phyloP scores from a whole-genome alignment of 495 filamentous ascomycete species.

The Bryoglossum gracile region DNA sequence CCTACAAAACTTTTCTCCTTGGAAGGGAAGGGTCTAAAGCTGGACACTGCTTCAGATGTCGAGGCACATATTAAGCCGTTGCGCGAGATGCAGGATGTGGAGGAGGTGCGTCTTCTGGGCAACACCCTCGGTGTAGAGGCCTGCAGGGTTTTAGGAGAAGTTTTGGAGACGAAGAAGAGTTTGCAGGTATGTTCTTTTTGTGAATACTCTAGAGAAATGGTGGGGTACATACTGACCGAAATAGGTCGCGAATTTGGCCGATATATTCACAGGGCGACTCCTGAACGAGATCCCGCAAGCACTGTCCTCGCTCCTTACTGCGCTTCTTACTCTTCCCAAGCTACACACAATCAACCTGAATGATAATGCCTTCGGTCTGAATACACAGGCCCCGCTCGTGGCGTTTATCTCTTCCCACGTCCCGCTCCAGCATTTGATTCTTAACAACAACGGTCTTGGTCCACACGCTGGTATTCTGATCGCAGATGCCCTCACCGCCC shows the following conservation, averaged over 20 bases:
- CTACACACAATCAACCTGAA: conserved; percentile 91
- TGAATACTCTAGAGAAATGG: too few relatives aligned
- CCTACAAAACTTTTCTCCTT: conserved; percentile 72
- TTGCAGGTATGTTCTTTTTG: conserved; percentile 67
- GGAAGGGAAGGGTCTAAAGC: conserved; percentile 83
- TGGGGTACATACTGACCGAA: too few relatives aligned
- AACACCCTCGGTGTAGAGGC: conserved; percentile 91
- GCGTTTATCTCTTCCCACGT: conserved; percentile 80
- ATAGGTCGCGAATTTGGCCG: conserved; percentile 80
- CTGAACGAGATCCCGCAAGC: conserved; percentile 91
- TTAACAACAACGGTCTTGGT: conserved; percentile 98
- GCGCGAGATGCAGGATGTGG: conserved; percentile 61
- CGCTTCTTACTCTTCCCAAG: conserved; percentile 72
- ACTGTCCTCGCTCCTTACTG: conserved; percentile 72
- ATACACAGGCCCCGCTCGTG: conserved; percentile 74
- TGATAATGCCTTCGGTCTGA: conserved; percentile 96
- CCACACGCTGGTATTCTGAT: conserved; percentile 81
- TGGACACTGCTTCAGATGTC: conserved; percentile 79
- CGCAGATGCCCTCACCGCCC: conserved; percentile 71
- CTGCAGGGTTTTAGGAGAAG: conserved; percentile 70
- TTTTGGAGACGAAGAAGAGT: conserved; percentile 71
- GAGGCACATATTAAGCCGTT: conserved; percentile 75
- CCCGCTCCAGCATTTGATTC: conserved; percentile 82
- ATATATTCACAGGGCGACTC: conserved; percentile 94
- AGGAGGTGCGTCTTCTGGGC: conserved; percentile 75